Conservation (phyloP, 148 eudicot species). For the Rhododendron williamsianum region DNA sequence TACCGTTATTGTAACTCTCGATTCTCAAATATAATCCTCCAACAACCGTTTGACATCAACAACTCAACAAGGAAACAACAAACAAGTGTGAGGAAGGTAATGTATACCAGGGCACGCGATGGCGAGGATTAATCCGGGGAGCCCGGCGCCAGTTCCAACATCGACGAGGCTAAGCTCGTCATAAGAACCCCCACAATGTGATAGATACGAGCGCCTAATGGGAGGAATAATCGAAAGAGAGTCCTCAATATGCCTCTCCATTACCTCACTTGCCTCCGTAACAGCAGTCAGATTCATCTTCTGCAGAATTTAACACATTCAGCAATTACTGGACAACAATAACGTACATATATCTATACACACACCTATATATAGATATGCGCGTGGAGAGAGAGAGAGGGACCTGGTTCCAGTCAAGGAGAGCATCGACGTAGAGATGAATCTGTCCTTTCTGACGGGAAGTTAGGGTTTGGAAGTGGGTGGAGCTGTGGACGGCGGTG, state of each 20-base stretch:
- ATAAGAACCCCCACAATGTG: constrained; percentile 44
- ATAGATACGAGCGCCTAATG: constrained; percentile 37
- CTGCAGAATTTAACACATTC: constrained; percentile 30
- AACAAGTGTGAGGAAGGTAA: not conserved
- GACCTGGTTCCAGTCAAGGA: constrained; percentile 93
- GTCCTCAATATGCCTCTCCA: constrained; percentile 88
- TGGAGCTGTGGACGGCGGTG: constrained; percentile 15
- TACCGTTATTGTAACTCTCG: not conserved
- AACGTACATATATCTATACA: not conserved
- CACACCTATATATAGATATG: not conserved
- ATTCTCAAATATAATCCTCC: not conserved
- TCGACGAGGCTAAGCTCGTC: constrained; percentile 59
- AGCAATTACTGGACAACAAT: not conserved
- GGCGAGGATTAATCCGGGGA: constrained; percentile 85
- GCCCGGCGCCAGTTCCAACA: constrained; percentile 90
- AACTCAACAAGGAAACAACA: not conserved
- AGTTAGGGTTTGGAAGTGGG: constrained; percentile 47
- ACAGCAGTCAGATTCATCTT: constrained; percentile 91
- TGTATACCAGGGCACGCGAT: constrained; percentile 82
- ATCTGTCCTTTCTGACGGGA: constrained; percentile 51
- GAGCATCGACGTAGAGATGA: constrained; percentile 59
- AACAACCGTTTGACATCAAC: not conserved
- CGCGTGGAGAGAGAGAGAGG: not conserved
- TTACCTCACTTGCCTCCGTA: constrained; percentile 57
- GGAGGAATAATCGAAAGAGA: constrained; percentile 73